phyloP scores from a whole-genome alignment of 2,329 filamentous ascomycete genomes.

The Laburnicola sp. region DNA sequence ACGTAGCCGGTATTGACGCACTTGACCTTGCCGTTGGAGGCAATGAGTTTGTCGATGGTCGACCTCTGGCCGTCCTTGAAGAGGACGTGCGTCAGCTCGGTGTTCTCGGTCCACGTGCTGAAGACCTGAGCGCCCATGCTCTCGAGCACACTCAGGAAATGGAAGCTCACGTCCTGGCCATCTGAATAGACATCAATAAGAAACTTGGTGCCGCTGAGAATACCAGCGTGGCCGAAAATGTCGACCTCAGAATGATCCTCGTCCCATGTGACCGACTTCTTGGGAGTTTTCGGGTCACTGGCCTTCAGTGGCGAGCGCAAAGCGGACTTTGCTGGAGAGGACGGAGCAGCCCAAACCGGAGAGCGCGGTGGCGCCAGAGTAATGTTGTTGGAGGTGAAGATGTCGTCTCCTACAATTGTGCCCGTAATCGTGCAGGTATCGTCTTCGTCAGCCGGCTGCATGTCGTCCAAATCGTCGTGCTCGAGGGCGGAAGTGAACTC shows the following conservation, averaged over 20 bases:
- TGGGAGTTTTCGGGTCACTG: constrained; percentile 36
- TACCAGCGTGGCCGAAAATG: constrained; percentile 26
- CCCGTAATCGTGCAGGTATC: not conserved
- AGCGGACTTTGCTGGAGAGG: constrained; percentile 37
- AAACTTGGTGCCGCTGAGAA: constrained; percentile 66
- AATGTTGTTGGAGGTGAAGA: not conserved
- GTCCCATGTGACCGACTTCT: constrained; percentile 44
- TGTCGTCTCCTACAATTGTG: not conserved
- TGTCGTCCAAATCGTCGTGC: not conserved
- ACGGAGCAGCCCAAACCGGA: constrained; percentile 15
- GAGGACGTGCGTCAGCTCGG: constrained; percentile 81
- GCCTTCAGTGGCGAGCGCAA: constrained; percentile 44
- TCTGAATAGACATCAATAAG: constrained; percentile 83
- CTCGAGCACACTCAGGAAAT: constrained; percentile 76
- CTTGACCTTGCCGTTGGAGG: constrained; percentile 72
- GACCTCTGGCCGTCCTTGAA: constrained; percentile 84
- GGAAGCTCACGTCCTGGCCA: constrained; percentile 60
- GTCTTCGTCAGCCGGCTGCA: not conserved
- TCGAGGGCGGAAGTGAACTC: not conserved
- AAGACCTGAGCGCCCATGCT: constrained; percentile 82
- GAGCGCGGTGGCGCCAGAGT: constrained; percentile 10
- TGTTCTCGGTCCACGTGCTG: constrained; percentile 66
- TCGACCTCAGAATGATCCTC: constrained; percentile 29
- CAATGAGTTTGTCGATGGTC: constrained; percentile 78
- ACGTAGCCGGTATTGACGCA: constrained; percentile 90